Base-by-base conservation (phyloP, 768 basidiomycete genomes). In the Grammothele lineata region DNA sequence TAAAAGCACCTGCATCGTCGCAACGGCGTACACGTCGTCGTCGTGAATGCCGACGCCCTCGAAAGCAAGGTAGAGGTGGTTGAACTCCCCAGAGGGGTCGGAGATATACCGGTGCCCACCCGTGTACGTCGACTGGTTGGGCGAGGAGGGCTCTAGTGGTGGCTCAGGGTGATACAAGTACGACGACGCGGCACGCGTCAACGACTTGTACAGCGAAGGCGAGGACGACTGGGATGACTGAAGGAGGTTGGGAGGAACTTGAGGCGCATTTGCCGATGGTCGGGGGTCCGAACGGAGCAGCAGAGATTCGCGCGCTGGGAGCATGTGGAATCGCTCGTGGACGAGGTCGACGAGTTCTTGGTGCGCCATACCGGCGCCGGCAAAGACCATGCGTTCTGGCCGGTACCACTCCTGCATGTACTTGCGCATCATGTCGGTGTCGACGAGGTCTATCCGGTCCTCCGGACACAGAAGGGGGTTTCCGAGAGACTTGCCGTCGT, bases 381-480 rank as follows among this genome's bases (percentile, higher is more conserved):
- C 92, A 46, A 98, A 76, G 33, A 98, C 94, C 80, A 99, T 96
- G 44, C 90, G 73, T 61, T 97, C 95, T 0, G 96, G 95, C 40
- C 80, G 72, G 64, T 92, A 97, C 93, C 92, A 96, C 33, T 83
- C 78, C 45, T 70, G 69, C 72, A 87, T 81, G 50, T 74, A 86
- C 5, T 73, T 68, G 40, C 77, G 73, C 47, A 98, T 73, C 19
- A 78, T 67, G 35, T 73, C 64, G 23, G 73, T 71, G 50, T 85
- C 81, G 42, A 97, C 81, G 39, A 66, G 53, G 41, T 80, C 70
- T 59, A 96, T 78, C 34, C 87, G 80, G 18, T 94, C 86, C 51
- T 88, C 85, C 0, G 91, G 90, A 62, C 94, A 96, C 5, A 97
- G 70, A 21, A 95, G 67, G 0, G 92, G 80, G 64, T 94, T 96